phyloP scores from a whole-genome alignment of 441 rosid genomes.

The Syzygium malaccense region DNA sequence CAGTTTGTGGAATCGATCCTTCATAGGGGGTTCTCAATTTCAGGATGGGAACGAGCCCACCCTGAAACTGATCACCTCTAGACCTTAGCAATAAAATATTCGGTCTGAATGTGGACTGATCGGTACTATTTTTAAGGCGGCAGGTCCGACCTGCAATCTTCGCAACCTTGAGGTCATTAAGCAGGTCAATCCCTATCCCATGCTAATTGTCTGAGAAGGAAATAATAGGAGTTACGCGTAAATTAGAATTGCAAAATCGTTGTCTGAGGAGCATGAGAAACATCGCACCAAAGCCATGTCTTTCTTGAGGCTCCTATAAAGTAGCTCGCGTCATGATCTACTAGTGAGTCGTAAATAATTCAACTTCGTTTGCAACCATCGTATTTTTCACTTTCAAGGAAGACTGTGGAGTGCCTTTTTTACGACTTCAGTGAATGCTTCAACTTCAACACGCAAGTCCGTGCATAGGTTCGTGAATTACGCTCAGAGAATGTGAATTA shows the following conservation, averaged over 20 bases:
- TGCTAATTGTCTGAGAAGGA: background rate
- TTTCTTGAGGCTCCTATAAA: background rate
- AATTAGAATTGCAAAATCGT: background rate
- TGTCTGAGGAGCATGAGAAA: background rate
- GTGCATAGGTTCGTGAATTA: background rate
- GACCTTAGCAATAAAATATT: background rate
- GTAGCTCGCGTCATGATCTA: background rate
- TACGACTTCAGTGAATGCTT: background rate
- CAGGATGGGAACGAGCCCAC: no score
- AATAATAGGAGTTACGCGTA: background rate
- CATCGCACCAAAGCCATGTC: accelerated
- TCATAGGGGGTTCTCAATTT: no score
- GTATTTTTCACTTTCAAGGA: background rate
- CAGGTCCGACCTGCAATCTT: background rate
- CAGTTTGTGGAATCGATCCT: no score
- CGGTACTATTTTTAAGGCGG: background rate
- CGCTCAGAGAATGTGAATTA: background rate
- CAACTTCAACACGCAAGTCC: background rate
- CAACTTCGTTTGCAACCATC: background rate
- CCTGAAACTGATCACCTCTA: background rate
- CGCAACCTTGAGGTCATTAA: background rate
- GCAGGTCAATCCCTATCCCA: background rate
- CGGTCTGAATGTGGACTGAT: background rate
- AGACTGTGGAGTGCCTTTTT: background rate
- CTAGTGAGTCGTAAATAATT: background rate